Evolutionary conservation across 345 rosid species (phyloP).

Genomic region (Tarenaya hassleriana): DNA sequence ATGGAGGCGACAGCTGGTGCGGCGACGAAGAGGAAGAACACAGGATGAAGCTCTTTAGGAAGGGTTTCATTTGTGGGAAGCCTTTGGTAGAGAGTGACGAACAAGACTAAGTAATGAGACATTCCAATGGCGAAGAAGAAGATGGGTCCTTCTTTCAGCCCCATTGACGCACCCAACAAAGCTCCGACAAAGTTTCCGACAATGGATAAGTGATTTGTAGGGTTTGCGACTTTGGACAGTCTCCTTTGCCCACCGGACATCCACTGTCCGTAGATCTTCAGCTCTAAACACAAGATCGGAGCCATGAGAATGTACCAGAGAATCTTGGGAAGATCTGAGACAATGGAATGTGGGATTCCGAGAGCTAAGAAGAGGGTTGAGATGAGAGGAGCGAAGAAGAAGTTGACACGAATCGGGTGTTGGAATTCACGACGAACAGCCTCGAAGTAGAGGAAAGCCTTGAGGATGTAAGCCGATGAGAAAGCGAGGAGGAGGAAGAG

Average conservation of each 20-base stretch:
- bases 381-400: constrained; percentile 92
- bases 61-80: constrained; percentile 84
- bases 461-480: constrained; percentile 49
- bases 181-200: constrained; percentile 95
- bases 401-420: constrained; percentile 85
- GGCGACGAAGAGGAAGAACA: constrained; percentile 85
- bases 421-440: constrained; percentile 83
- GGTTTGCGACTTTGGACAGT: constrained; percentile 90
- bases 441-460: constrained; percentile 60
- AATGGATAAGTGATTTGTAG: constrained; percentile 74
- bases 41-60: constrained; percentile 93
- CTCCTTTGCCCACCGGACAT: constrained; percentile 90
- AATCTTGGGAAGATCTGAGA: constrained; percentile 31
- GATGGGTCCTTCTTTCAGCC: constrained; percentile 81
- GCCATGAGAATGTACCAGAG: constrained; percentile 87
- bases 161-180: constrained; percentile 82
- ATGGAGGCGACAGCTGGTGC: constrained; percentile 85
- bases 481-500: constrained; percentile 43
- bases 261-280: constrained; percentile 93
- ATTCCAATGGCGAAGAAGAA: constrained; percentile 84
- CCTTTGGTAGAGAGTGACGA: constrained; percentile 89
- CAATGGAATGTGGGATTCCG: constrained; percentile 61
- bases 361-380: constrained; percentile 65
- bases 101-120: constrained; percentile 76
- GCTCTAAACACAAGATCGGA: constrained; percentile 65